Conservation (phyloP, 306 rosid genomes). For the Gastrolobium bilobum region DNA sequence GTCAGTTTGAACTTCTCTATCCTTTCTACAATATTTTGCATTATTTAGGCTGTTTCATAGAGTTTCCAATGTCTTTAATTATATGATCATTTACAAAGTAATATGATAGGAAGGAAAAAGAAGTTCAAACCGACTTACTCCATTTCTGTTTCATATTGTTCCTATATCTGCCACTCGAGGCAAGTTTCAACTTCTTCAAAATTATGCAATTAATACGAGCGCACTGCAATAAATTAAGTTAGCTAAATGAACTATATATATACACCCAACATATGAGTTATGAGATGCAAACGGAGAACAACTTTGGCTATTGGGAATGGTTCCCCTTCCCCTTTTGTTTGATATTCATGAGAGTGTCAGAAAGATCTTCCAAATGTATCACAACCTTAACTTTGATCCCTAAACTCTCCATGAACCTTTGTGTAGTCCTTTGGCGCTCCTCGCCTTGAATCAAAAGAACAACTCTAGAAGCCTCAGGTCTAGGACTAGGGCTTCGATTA, state of each 20-base stretch:
- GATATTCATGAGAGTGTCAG: constrained; percentile 40
- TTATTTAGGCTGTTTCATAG: no score
- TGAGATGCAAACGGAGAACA: constrained; percentile 31
- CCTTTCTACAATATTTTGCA: no score
- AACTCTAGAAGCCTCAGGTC: constrained; percentile 55
- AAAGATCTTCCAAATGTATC: constrained; percentile 36
- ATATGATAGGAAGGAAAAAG: no score
- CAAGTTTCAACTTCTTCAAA: background rate
- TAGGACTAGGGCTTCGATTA: constrained; percentile 49
- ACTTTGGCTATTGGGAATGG: constrained; percentile 28
- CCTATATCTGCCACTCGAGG: background rate
- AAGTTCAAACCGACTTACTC: no score
- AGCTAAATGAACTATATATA: constrained; percentile 1
- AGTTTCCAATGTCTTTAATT: no score
- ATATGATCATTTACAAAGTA: no score
- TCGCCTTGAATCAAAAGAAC: constrained; percentile 43
- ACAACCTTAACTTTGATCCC: constrained; percentile 49
- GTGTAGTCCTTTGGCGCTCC: constrained; percentile 33
- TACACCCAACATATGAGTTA: background rate
- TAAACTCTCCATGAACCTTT: constrained; percentile 49
- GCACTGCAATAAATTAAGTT: background rate
- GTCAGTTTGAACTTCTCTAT: no score
- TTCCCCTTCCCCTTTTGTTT: constrained; percentile 34
- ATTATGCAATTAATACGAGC: background rate
- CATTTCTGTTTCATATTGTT: no score